phyloP scores from a whole-genome alignment of 129 eudicot genomes.

The Kitagawia praeruptora region DNA sequence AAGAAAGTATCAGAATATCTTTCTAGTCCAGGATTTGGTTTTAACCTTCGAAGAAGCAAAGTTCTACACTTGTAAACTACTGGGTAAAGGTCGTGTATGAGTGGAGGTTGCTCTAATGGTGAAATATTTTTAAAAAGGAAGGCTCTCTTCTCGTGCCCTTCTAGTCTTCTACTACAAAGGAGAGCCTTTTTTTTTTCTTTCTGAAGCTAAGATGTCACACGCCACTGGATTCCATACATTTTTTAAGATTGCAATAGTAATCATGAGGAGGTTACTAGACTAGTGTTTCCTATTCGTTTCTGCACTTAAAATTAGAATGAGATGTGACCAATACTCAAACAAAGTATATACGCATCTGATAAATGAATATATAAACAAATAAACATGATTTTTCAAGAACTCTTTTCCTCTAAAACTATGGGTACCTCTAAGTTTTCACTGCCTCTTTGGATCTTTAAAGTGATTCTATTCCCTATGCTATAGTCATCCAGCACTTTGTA shows the following conservation, averaged over 20 bases:
- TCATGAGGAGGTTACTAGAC: not conserved
- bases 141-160: not conserved
- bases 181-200: not conserved
- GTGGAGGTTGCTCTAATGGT: not conserved
- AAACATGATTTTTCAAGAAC: constrained; percentile 23
- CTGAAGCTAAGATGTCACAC: not conserved
- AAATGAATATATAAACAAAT: not conserved
- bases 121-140: not conserved
- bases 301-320: not conserved
- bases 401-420: constrained; percentile 52
- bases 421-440: constrained; percentile 52
- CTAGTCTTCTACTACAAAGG: not conserved
- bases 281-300: not conserved
- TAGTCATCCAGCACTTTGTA: constrained; percentile 71
- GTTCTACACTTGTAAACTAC: not conserved
- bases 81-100: not conserved
- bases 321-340: not conserved
- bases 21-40: not conserved
- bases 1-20: not conserved
- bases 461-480: constrained; percentile 63
- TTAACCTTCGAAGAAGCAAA: not conserved
- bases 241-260: not conserved
- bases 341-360: not conserved
- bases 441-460: constrained; percentile 63
- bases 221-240: not conserved